Evolutionary conservation across 2,329 filamentous ascomycete species (phyloP).

Genomic region (Botrytis aclada): DNA sequence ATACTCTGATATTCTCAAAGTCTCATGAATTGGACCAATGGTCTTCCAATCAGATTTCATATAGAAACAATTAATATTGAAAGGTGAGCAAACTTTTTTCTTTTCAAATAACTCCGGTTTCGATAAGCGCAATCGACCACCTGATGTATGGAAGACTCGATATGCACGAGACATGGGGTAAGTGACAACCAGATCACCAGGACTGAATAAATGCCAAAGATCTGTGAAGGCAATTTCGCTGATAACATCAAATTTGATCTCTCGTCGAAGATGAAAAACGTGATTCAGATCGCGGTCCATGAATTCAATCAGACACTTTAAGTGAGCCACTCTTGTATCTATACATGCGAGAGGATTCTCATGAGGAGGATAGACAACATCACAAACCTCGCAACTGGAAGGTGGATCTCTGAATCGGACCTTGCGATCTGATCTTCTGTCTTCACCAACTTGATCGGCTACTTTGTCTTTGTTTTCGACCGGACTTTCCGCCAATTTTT

Average conservation of each 20-base stretch:
- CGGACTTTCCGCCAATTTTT: not conserved
- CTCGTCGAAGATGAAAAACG: constrained; percentile 10
- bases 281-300: constrained; percentile 16
- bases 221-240: constrained; percentile 12
- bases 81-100: not conserved
- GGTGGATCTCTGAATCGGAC: not conserved
- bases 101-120: not conserved
- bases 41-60: not conserved
- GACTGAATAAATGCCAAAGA: constrained; percentile 20
- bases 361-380: not conserved
- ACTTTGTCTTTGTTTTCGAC: not conserved
- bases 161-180: not conserved
- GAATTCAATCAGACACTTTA: constrained; percentile 11
- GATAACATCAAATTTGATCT: not conserved
- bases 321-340: constrained; percentile 1
- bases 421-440: not conserved
- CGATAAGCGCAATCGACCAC: not conserved
- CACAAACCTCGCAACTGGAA: constrained; percentile 5
- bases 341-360: constrained; percentile 4
- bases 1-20: constrained; percentile 14
- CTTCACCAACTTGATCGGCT: too few relatives aligned
- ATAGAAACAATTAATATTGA: constrained; percentile 14
- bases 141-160: constrained; percentile 13
- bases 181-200: constrained; percentile 14
- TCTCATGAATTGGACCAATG: constrained; percentile 5